Evolutionary conservation across 768 basidiomycete species (phyloP).

Genomic region (Rhodocollybia butyracea): DNA sequence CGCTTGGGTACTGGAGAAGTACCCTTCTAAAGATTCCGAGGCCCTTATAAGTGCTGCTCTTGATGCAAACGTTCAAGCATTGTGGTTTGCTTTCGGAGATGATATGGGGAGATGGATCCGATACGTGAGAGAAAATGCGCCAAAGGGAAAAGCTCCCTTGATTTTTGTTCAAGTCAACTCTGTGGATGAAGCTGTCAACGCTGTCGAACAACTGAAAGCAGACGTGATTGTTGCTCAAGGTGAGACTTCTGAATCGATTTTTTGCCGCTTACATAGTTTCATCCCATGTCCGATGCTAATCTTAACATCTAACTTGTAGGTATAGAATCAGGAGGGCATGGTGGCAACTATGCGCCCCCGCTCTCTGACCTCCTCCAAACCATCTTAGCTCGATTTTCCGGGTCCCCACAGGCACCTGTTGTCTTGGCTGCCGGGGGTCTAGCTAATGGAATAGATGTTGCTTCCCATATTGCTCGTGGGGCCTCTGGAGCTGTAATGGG

Average conservation of each 20-base stretch:
- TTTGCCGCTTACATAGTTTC: slow-evolving; percentile 7
- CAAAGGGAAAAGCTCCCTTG: slow-evolving; percentile 40
- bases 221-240: slow-evolving; percentile 83
- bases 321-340: slow-evolving; percentile 80
- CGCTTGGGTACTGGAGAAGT: slow-evolving; percentile 64
- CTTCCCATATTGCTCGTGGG: slow-evolving; percentile 62
- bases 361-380: slow-evolving; percentile 57
- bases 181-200: slow-evolving; percentile 54
- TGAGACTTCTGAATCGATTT: slow-evolving; percentile 18
- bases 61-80: slow-evolving; percentile 52
- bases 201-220: slow-evolving; percentile 62
- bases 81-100: slow-evolving; percentile 76
- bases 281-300: no score
- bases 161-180: slow-evolving; percentile 68
- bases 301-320: no score
- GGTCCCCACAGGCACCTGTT: slow-evolving; percentile 35
- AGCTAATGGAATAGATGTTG: slow-evolving; percentile 59
- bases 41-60: slow-evolving; percentile 48
- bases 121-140: slow-evolving; percentile 54
- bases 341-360: slow-evolving; percentile 51
- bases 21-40: slow-evolving; percentile 32
- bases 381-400: slow-evolving; percentile 42
- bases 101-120: slow-evolving; percentile 58
- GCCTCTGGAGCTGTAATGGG: slow-evolving; percentile 68
- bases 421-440: slow-evolving; percentile 78